A percentile compares a stretch with the other conserved stretches of the same genome.
phyloP scores from a whole-genome alignment of 2,329 filamentous ascomycete genomes.

The Aspergillus ibericus region DNA sequence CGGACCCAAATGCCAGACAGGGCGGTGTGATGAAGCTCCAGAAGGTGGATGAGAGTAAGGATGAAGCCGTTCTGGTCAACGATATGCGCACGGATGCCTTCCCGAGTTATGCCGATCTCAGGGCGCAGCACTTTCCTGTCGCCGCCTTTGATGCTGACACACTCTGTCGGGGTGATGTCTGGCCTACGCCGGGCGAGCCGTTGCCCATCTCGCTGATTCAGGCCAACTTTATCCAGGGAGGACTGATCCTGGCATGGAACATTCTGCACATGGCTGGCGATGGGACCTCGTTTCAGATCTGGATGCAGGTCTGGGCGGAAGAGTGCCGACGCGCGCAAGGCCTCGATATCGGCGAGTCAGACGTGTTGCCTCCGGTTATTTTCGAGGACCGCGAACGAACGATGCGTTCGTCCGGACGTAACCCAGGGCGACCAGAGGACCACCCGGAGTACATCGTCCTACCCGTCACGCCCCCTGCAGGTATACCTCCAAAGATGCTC shows the following conservation, averaged over 20 bases:
- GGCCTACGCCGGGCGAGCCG: conserved; percentile 39
- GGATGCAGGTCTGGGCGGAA: conserved; percentile 40
- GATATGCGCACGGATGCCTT: conserved; percentile 13
- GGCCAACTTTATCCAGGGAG: conserved; percentile 51
- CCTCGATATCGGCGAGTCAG: conserved; percentile 18
- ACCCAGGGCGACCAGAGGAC: conserved; percentile 26
- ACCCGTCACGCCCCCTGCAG: conserved; percentile 29
- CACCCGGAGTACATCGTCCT: conserved; percentile 36
- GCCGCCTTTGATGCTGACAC: conserved; percentile 49
- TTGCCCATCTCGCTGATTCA: conserved; percentile 47
- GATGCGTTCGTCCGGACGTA: conserved; percentile 31
- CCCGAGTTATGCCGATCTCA: conserved; percentile 41
- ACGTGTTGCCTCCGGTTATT: conserved; percentile 28
- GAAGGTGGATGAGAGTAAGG: background rate
- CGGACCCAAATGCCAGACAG: conserved; percentile 32
- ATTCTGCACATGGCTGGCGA: conserved; percentile 39
- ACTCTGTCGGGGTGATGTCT: conserved; percentile 29
- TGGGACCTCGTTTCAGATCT: conserved; percentile 32
- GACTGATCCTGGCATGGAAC: conserved; percentile 48
- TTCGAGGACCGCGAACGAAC: conserved; percentile 33
- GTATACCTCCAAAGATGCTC: conserved; percentile 35
- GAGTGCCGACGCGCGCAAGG: conserved; percentile 35
- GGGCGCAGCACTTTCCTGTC: conserved; percentile 46
- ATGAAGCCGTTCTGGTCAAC: background rate
- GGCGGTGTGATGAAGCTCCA: conserved; percentile 33